Percentiles rank a stretch among this genome's conserved stretches.
phyloP scores from a whole-genome alignment of 179 eudicot species.

The Vitellaria paradoxa region DNA sequence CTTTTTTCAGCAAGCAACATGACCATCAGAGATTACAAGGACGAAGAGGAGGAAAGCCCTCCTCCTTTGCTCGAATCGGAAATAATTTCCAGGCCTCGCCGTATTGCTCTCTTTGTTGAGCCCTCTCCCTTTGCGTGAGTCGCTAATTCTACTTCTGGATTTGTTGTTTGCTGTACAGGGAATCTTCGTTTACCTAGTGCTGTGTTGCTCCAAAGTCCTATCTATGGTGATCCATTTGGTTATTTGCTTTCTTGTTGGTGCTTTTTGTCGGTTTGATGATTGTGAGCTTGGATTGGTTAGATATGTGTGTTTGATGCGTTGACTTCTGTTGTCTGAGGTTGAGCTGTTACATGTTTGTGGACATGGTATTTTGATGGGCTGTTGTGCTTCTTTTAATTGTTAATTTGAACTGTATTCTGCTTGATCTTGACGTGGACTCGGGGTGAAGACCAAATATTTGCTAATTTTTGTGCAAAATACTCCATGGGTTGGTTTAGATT shows the following conservation, averaged over 20 bases:
- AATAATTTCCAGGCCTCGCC: constrained; percentile 54
- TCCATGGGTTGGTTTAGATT: background rate
- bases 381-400: background rate
- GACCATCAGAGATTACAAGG: constrained; percentile 39
- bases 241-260: background rate
- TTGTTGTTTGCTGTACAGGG: too few species aligned
- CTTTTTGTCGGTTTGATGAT: background rate
- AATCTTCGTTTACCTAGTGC: background rate
- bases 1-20: constrained; percentile 22
- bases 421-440: background rate
- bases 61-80: constrained; percentile 53
- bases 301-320: background rate
- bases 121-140: constrained; percentile 94
- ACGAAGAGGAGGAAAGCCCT: constrained; percentile 41
- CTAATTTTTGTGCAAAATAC: background rate
- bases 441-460: background rate
- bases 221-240: background rate
- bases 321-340: background rate
- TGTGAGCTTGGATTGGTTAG: background rate
- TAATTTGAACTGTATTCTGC: background rate
- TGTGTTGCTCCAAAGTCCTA: background rate
- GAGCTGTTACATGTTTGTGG: background rate
- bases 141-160: background rate
- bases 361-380: background rate
- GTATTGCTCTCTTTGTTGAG: constrained; percentile 90